Base-by-base conservation (phyloP, 2,329 filamentous ascomycete genomes). In the Escovopsis weberi region DNA sequence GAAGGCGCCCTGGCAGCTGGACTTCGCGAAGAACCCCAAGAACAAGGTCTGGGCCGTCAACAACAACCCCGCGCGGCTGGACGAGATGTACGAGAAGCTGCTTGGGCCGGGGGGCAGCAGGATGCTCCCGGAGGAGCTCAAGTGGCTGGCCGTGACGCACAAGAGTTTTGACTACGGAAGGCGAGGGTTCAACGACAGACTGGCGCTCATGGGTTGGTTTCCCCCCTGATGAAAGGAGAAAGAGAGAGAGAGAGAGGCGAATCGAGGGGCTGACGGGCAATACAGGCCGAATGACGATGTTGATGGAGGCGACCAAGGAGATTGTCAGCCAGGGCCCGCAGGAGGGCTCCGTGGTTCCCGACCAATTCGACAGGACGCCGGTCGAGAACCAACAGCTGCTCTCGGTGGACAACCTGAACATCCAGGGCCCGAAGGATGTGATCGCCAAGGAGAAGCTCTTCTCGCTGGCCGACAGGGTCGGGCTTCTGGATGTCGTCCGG, bases 161-260 rank as follows among this genome's bases (percentile, higher is more conserved):
- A 96, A 96, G 75, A 95, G 87, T 64, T 96, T 94, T 57, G 89
- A 98, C 59, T 87, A 96, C 58, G 91, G 88, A 41, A 73, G 86
- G 56, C 80, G 88, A 69, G 89, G 89, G 1, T 94, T 89, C 66
- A 98, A 98, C 60, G 89, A 95, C 56, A 77, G 85, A 48, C 68
- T 98, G 61, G 85, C 87, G n/a, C 87, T 85, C 56, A 68, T 94
- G 42, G 89, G 86, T 93, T 74, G 38, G 65, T 53, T 26, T 9
- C n/a, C 33, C 18, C 26, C 11, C 12, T 12, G 7, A 7, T 34
- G 23, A 6, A 6, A 26, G 12, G 12, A 11, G 33, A 18, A 11
- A 11, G 19, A 15, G 3, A 28, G 30, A 40, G 39, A 18, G 28
- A 23, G 23, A 23, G 23, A 23, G 23, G 26, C 26, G 34, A 26